A percentile compares a stretch with the other conserved stretches of the same genome.
phyloP scores from a whole-genome alignment of 441 rosid species.

The Arabidopsis hybrid region DNA sequence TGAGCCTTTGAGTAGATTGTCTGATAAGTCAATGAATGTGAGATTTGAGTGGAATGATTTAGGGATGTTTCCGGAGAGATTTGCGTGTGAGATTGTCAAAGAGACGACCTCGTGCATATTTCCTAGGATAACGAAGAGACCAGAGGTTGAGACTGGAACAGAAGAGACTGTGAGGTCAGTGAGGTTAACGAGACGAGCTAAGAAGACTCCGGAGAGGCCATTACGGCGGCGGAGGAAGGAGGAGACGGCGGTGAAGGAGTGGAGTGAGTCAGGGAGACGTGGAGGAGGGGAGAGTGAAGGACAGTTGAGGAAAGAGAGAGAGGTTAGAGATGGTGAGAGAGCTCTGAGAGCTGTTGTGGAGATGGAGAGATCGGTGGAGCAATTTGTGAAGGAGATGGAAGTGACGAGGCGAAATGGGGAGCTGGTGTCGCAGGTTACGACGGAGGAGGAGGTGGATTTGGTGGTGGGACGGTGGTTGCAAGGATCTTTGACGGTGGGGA shows the following conservation, averaged over 20 bases:
- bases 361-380: slow-evolving; percentile 75
- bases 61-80: slow-evolving; percentile 71
- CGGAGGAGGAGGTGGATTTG: slow-evolving; percentile 51
- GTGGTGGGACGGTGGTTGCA: slow-evolving; percentile 55
- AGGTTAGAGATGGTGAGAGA: slow-evolving; percentile 66
- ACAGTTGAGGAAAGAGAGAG: slow-evolving; percentile 76
- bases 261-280: slow-evolving; percentile 76
- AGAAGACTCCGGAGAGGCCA: slow-evolving; percentile 71
- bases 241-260: slow-evolving; percentile 71
- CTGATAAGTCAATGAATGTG: slow-evolving; percentile 83
- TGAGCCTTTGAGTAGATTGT: slow-evolving; percentile 69
- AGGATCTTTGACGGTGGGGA: slow-evolving; percentile 73
- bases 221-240: slow-evolving; percentile 76
- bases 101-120: slow-evolving; percentile 67
- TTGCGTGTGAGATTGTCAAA: slow-evolving; percentile 69
- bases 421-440: slow-evolving; percentile 64
- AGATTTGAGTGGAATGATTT: slow-evolving; percentile 59
- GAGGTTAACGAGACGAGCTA: slow-evolving; percentile 76
- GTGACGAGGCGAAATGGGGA: slow-evolving; percentile 81
- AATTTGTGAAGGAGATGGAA: slow-evolving; percentile 76
- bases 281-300: slow-evolving; percentile 61
- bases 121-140: slow-evolving; percentile 77
- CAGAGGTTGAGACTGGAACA: slow-evolving; percentile 66
- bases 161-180: slow-evolving; percentile 76
- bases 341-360: slow-evolving; percentile 83